Percentiles rank a stretch among this genome's conserved stretches.
phyloP scores from a whole-genome alignment of 2,329 filamentous ascomycete species.

The Coniella vitis region DNA sequence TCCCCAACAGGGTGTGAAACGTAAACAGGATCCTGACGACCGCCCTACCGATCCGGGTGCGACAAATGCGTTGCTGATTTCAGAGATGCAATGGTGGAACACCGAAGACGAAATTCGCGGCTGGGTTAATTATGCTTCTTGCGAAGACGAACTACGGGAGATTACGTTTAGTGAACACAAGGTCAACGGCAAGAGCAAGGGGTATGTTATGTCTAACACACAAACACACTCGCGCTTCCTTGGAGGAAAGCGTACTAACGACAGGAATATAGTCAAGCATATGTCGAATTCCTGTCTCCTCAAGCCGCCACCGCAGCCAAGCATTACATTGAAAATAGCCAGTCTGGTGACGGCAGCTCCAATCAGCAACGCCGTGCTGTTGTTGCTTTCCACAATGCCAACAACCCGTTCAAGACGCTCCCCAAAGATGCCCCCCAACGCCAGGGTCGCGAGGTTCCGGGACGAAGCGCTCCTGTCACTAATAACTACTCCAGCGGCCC shows the following conservation, averaged over 20 bases:
- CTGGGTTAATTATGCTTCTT: conserved; percentile 73
- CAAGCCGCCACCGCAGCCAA: conserved; percentile 84
- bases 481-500: conserved; percentile 37
- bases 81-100: conserved; percentile 93
- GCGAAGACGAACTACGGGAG: conserved; percentile 80
- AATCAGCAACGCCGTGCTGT: conserved; percentile 55
- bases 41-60: conserved; percentile 52
- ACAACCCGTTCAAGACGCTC: conserved; percentile 84
- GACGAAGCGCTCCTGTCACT: conserved; percentile 40
- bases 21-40: conserved; percentile 54
- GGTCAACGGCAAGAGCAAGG: conserved; percentile 97
- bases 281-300: conserved; percentile 74
- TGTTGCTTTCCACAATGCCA: conserved; percentile 68
- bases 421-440: conserved; percentile 80
- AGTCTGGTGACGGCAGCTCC: conserved; percentile 40
- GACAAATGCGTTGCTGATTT: conserved; percentile 71
- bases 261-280: conserved; percentile 54
- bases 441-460: conserved; percentile 55
- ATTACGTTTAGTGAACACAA: conserved; percentile 98
- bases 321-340: conserved; percentile 64
- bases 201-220: conserved; percentile 50
- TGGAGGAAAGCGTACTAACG: neutral
- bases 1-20: conserved; percentile 51
- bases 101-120: conserved; percentile 91
- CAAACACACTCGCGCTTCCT: too few relatives aligned